Evolutionary conservation across 352 stramenopile genomes (phyloP).

Genomic region (Globisporangium irregulare): DNA sequence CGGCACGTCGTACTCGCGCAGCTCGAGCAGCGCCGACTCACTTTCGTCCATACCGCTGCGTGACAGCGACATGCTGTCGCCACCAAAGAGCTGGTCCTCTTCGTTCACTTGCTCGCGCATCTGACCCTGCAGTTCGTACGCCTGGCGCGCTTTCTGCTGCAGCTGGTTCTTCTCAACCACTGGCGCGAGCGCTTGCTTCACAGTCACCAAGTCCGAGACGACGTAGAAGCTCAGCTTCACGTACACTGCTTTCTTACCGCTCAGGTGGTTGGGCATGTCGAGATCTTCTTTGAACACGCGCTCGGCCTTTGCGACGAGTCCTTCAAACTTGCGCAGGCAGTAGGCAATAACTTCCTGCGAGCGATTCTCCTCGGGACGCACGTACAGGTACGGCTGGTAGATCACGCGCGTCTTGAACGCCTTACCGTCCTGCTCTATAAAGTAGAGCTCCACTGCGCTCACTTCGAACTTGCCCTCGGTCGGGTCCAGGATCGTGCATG

Average conservation of each 20-base stretch:
- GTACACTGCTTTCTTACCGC: constrained; percentile 82
- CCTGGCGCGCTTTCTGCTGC: constrained; percentile 54
- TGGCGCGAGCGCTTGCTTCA: constrained; percentile 62
- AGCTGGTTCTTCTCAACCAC: constrained; percentile 66
- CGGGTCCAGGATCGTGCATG: constrained; percentile 53
- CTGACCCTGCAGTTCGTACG: constrained; percentile 66
- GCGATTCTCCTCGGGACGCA: constrained; percentile 63
- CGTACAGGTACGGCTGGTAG: constrained; percentile 97
- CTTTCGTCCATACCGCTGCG: constrained; percentile 43
- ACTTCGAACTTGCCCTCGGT: constrained; percentile 75
- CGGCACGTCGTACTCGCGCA: constrained; percentile 98
- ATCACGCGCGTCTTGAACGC: constrained; percentile 96
- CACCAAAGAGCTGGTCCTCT: constrained; percentile 39
- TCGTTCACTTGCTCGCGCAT: constrained; percentile 33
- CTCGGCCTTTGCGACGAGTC: constrained; percentile 72
- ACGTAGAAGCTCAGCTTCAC: constrained; percentile 91
- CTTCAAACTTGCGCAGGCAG: constrained; percentile 85
- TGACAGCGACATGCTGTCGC: constrained; percentile 12
- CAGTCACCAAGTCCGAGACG: constrained; percentile 60
- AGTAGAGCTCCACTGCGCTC: constrained; percentile 94
- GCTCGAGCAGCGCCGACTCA: constrained; percentile 82
- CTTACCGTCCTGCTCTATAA: constrained; percentile 90
- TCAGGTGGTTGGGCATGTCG: constrained; percentile 89
- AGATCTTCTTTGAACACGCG: constrained; percentile 88
- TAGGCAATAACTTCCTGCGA: constrained; percentile 75